These are phyloP conservation scores for Eucalyptus rudis DNA, from an alignment of 345 rosid genomes.

Conservation along the genomic window DNA sequence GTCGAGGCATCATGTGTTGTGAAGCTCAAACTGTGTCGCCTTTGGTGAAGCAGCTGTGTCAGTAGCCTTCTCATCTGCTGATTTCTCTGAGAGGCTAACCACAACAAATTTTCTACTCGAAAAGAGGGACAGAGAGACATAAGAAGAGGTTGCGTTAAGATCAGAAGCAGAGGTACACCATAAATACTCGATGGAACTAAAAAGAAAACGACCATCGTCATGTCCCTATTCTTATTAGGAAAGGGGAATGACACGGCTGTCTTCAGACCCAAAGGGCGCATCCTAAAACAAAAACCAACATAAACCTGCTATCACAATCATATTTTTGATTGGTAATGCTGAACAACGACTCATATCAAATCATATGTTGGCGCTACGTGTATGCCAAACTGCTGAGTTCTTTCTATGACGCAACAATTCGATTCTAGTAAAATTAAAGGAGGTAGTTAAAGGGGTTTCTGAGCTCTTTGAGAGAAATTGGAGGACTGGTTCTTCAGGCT, in stretches of 20 bases:
- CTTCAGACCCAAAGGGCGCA: not conserved
- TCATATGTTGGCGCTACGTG: not conserved
- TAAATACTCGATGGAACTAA: not conserved
- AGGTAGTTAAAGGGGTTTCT: not conserved
- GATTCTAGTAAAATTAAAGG: not conserved
- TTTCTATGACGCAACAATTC: not conserved
- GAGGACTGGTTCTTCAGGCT: not conserved
- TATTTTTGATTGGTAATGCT: not conserved
- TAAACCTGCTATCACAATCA: too few relatives aligned
- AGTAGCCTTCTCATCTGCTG: not conserved
- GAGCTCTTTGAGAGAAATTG: not conserved
- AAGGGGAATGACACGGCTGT: not conserved
- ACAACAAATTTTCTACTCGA: not conserved
- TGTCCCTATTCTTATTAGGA: not conserved
- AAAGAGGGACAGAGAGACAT: not conserved
- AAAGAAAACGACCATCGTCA: not conserved
- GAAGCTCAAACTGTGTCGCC: not conserved
- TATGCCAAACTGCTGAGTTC: not conserved
- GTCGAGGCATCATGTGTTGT: not conserved
- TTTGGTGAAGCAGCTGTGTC: not conserved
- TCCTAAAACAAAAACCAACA: not conserved
- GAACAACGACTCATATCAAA: not conserved
- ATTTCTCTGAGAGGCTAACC: not conserved
- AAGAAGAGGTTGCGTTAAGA: not conserved
- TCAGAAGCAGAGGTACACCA: not conserved